Evolutionary conservation across 345 rosid genomes (phyloP), one percentile per base, ranked within the genome.

Genomic region (Carallia brachiata): DNA sequence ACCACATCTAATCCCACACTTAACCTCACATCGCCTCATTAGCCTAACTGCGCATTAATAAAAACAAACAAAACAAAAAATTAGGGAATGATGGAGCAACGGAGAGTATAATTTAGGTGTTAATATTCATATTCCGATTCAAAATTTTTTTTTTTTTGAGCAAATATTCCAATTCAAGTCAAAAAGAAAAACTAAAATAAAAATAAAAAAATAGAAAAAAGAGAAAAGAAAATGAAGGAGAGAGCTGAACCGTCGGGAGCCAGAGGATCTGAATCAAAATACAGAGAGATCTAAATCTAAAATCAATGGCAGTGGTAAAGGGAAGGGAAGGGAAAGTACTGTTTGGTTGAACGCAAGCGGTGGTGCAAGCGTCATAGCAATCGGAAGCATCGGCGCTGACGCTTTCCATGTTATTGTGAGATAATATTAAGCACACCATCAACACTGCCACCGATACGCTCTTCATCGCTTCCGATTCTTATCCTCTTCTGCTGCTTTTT

Each of bases 311-410:
- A 40, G 30, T 19, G 4, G 13, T 19, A 19, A 19, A 17, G 28
- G 4, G 28, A 6, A 32, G 0, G 34, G 34, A 32, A 32, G 23
- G 23, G 30, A 4, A 10, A 9, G 3, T 70, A 70, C 73, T 2
- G 52, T 70, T 50, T 6, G 73, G 73, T 7, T 70, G 61, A 40
- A 70, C 67, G 36, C 73, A 70, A 23, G 36, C 73, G 34, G 73
- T 70, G 36, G n/a, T 70, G 73, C 73, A 70, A 52, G 48, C 73
- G 17, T 62, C 73, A 31, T 50, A 70, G 58, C 73, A 70, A 52
- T 70, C 66, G 7, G 4, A 19, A 4, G 67, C 66, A 6, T 15
- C 55, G 23, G 67, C 59, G 52, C 50, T 36, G 2, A 27, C 73
- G 8, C 8, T 62, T 1, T 50, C 36, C 3, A 70, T 40, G 2